A percentile compares a stretch with the other conserved stretches of the same genome.
phyloP scores from a whole-genome alignment of 345 rosid genomes.

The Brassica rapa region DNA sequence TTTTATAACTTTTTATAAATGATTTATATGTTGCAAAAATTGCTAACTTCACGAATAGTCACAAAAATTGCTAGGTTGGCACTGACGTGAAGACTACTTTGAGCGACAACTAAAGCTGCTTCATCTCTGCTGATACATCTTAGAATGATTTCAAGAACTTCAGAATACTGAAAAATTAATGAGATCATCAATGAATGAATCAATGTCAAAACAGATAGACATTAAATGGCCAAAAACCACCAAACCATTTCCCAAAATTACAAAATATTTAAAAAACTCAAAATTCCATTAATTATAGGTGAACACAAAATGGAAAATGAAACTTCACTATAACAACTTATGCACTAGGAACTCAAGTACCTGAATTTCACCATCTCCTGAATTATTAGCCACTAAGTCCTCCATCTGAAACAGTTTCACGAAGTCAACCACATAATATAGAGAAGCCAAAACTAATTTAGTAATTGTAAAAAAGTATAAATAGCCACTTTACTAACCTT shows the following conservation, averaged over 20 bases:
- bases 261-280: not conserved
- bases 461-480: not conserved
- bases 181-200: too few relatives aligned
- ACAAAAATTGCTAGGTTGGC: too few relatives aligned
- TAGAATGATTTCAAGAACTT: conserved; percentile 74
- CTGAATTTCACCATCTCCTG: conserved; percentile 84
- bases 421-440: conserved; percentile 27
- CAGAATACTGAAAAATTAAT: conserved; percentile 43
- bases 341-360: conserved; percentile 49
- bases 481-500: conserved; percentile 51
- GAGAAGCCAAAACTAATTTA: not conserved
- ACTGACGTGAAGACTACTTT: too few relatives aligned
- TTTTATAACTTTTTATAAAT: too few relatives aligned
- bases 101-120: too few relatives aligned
- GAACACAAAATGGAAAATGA: not conserved
- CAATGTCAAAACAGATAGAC: too few relatives aligned
- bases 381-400: conserved; percentile 60
- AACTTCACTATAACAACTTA: not conserved
- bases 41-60: too few relatives aligned
- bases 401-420: conserved; percentile 67
- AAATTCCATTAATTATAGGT: not conserved
- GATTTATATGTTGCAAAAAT: too few relatives aligned
- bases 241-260: not conserved
- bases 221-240: not conserved
- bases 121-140: too few relatives aligned